Percentiles rank a stretch among this genome's conserved stretches.
Conservation (phyloP, 768 basidiomycete species). For the Xerocomellus dryophilus region DNA sequence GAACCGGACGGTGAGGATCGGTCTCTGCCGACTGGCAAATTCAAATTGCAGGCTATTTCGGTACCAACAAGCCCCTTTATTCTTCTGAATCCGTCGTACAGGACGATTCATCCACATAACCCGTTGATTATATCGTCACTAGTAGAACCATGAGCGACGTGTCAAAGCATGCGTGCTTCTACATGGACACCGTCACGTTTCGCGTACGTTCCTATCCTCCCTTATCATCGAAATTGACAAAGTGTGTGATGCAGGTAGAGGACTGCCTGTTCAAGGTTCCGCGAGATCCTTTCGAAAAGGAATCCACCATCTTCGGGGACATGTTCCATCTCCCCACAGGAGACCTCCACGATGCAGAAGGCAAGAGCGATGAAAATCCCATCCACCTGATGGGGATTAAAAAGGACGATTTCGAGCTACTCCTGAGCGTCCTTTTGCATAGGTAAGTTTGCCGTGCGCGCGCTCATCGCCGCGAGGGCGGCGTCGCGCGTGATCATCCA, state of each 20-base stretch:
- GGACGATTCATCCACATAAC: too few relatives aligned
- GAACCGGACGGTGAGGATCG: too few relatives aligned
- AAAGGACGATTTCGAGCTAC: constrained; percentile 16
- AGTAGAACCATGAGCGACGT: background rate
- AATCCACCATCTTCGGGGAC: constrained; percentile 19
- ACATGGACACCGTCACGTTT: constrained; percentile 15
- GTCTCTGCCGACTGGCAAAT: too few relatives aligned
- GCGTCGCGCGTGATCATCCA: background rate
- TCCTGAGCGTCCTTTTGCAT: constrained; percentile 15
- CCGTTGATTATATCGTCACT: background rate
- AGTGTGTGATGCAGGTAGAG: constrained; percentile 17
- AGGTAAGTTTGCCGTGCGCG: constrained; percentile 3
- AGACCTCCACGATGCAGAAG: background rate
- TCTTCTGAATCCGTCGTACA: too few relatives aligned
- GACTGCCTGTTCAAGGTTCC: constrained; percentile 20
- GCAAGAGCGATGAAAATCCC: constrained; percentile 13
- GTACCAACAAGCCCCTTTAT: too few relatives aligned
- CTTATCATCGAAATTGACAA: background rate
- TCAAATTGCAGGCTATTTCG: too few relatives aligned
- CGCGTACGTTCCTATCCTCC: background rate
- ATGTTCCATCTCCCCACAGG: constrained; percentile 19
- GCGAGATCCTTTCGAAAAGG: constrained; percentile 10
- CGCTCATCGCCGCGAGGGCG: too few relatives aligned
- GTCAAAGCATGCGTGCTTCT: constrained; percentile 4
- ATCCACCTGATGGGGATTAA: constrained; percentile 13